Conservation (phyloP, 352 stramenopile genomes). For the Lagenidium sp. region DNA sequence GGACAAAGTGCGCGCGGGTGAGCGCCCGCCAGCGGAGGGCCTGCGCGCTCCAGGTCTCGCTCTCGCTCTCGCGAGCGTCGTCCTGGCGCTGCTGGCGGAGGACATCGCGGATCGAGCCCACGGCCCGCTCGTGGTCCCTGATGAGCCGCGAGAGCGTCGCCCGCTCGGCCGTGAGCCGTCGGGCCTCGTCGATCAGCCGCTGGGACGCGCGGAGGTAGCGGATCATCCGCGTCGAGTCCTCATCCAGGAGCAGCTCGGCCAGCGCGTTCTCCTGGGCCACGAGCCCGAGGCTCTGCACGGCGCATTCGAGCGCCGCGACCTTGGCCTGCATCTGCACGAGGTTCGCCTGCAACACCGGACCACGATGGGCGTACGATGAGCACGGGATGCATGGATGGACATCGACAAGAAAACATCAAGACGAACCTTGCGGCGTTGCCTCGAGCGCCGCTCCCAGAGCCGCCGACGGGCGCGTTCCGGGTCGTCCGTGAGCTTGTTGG, state of each 20-base stretch:
- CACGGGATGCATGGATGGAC: background rate
- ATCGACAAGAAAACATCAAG: too few species aligned
- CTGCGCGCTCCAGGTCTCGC: background rate
- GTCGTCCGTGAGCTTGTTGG: too few species aligned
- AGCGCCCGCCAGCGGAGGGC: conserved; percentile 2
- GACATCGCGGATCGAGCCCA: background rate
- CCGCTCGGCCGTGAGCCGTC: background rate
- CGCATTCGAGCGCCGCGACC: conserved; percentile 5
- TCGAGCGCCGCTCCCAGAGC: background rate
- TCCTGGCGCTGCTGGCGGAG: background rate
- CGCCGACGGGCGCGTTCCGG: background rate
- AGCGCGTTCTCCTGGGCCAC: background rate
- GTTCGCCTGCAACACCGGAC: background rate
- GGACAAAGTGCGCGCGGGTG: background rate
- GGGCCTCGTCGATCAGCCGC: background rate
- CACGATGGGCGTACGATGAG: background rate
- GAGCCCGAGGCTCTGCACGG: background rate
- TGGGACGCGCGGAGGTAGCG: background rate
- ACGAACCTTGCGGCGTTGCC: background rate
- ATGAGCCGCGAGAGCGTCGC: background rate
- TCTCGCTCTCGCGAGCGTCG: too few species aligned
- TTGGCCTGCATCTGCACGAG: conserved; percentile 1
- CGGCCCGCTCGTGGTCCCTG: background rate
- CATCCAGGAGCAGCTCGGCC: background rate
- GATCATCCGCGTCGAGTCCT: background rate